Base-by-base conservation (phyloP, 768 basidiomycete species). In the Chalciporus piperatus region DNA sequence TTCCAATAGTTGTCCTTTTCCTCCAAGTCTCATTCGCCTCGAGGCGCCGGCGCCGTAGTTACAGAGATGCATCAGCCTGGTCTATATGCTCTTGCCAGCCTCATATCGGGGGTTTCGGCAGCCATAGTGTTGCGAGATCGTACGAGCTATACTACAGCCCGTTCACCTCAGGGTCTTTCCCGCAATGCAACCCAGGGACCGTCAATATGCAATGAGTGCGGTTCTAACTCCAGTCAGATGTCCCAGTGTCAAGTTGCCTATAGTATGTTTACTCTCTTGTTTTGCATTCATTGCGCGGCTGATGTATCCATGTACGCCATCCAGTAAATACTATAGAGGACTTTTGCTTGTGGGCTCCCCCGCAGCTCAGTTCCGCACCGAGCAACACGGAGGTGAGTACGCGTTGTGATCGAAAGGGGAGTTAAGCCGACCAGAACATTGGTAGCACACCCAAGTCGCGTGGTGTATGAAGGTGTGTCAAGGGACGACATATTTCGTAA, bases 221-320 rank as follows among this genome's bases (percentile, higher is more conserved):
- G 83, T 9, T 75, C 77, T 3, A 70, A 65, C 16, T 66, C 72
- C 45, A 79, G 73, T 63, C 83, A 82, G 66, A 73, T 69, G 4
- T 84, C 84, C 4, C 66, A 68, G 50, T 92, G 89, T 68, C 89
- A 90, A 61, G 83, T 83, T 56, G 79, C 76, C 10, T 84, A 78
- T 62, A 54, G 84, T 82, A 63, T 55, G 80, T 66, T 17, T 4
- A 22, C 39, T 33, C 35, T 9, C 14, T 20, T 19, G 30, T 23
- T 35, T 52, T 45, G 41, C 22, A 22, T 38, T 41, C 32, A 0
- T 23, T 28, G 41, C 35, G 32, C 11, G 32, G 20, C 19, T 17
- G 20, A 45, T 45, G 38, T 19, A 19, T 38, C 9, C 27, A 32
- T 41, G 22, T 43, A n/a, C 19, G 8, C 39, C 38, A 42, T 5